Evolutionary conservation across 169 alveolate genomes (phyloP).

Genomic region (Plasmodium malariae): DNA sequence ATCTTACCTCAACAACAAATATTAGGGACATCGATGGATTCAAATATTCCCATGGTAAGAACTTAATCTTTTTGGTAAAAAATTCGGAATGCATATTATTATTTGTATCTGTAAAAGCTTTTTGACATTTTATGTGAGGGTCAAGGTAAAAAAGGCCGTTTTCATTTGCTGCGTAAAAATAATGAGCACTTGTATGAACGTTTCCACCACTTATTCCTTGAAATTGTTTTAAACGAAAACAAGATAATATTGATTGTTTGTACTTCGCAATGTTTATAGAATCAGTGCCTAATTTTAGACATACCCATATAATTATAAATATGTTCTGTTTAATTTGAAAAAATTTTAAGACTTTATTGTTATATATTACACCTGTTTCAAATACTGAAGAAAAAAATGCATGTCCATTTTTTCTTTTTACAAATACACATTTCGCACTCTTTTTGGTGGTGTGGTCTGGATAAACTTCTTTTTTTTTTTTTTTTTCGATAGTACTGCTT

Average conservation of each 20-base stretch:
- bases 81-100: constrained; percentile 25
- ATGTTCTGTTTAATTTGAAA: constrained; percentile 54
- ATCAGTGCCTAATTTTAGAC: constrained; percentile 66
- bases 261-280: constrained; percentile 43
- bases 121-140: constrained; percentile 80
- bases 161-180: constrained; percentile 77
- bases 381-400: constrained; percentile 57
- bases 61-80: constrained; percentile 44
- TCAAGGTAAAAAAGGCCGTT: constrained; percentile 78
- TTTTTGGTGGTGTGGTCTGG: background rate
- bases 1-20: constrained; percentile 39
- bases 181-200: constrained; percentile 73
- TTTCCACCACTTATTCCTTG: constrained; percentile 82
- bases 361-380: constrained; percentile 68
- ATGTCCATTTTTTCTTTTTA: constrained; percentile 40
- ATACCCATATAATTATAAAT: constrained; percentile 61
- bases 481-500: background rate
- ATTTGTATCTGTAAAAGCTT: constrained; percentile 44
- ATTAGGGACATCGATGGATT: constrained; percentile 48
- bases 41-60: constrained; percentile 69
- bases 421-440: background rate
- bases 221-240: constrained; percentile 76
- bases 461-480: background rate
- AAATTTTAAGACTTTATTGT: constrained; percentile 55
- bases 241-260: constrained; percentile 71